Evolutionary conservation across 805 yeast genomes (phyloP).

Genomic region (Wickerhamomyces subpelliculosus): DNA sequence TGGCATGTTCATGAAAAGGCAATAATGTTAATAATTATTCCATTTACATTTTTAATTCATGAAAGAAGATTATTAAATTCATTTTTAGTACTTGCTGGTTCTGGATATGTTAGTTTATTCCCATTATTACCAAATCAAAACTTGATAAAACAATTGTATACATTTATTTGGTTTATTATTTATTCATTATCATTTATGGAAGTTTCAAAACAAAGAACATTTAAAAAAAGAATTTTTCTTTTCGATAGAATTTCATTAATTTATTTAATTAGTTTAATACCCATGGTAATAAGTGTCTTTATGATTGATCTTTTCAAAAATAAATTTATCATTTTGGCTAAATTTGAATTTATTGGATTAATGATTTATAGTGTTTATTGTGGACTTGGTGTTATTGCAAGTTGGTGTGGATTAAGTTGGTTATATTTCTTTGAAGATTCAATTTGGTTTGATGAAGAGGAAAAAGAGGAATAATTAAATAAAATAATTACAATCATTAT

Average conservation of each 20-base stretch:
- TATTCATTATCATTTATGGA: conserved; percentile 68
- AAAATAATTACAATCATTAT: not conserved
- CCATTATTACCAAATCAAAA: conserved; percentile 83
- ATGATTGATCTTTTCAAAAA: conserved; percentile 49
- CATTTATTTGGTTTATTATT: conserved; percentile 79
- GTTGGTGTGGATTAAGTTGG: conserved; percentile 91
- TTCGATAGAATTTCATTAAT: conserved; percentile 64
- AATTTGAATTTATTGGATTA: conserved; percentile 66
- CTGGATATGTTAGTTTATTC: conserved; percentile 84
- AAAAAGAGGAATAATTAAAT: conserved; percentile 9
- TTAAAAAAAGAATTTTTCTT: conserved; percentile 46
- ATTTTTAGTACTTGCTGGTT: conserved; percentile 61
- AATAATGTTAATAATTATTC: conserved; percentile 79
- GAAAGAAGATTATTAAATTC: conserved; percentile 69
- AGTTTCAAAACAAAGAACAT: conserved; percentile 40
- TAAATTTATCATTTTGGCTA: conserved; percentile 45
- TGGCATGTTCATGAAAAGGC: conserved; percentile 99
- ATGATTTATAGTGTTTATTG: conserved; percentile 86
- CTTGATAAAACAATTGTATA: conserved; percentile 66
- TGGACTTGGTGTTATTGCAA: conserved; percentile 71
- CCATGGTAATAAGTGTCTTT: conserved; percentile 45
- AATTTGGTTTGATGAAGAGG: too few relatives aligned
- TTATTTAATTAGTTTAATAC: conserved; percentile 61
- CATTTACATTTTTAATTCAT: conserved; percentile 67
- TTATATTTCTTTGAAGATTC: conserved; percentile 77